These are phyloP conservation scores for Hymenoscyphus scutula DNA, from an alignment of 2,329 filamentous ascomycete genomes.

Conservation along the genomic window DNA sequence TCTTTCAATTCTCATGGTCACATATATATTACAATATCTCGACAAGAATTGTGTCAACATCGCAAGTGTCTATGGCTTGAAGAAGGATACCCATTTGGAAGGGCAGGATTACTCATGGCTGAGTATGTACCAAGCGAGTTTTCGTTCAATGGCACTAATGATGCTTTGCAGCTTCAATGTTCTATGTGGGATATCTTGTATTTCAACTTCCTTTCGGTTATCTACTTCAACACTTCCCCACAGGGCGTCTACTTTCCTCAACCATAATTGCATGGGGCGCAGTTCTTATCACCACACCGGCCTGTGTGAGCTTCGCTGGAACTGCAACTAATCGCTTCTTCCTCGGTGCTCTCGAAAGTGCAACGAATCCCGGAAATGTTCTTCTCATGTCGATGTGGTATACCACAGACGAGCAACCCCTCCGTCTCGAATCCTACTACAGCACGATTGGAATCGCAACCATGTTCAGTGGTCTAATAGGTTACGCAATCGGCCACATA, in stretches of 20 bases:
- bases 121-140: conserved; percentile 9
- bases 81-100: conserved; percentile 21
- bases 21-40: conserved; percentile 59
- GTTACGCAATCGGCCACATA: conserved; percentile 26
- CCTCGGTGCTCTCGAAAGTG: conserved; percentile 51
- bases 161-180: conserved; percentile 26
- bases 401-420: conserved; percentile 51
- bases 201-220: conserved; percentile 30
- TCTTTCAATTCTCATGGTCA: conserved; percentile 54
- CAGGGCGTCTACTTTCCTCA: conserved; percentile 14
- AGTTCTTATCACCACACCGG: conserved; percentile 20
- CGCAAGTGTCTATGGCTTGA: conserved; percentile 38
- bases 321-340: conserved; percentile 25
- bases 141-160: background rate
- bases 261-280: conserved; percentile 35
- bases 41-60: conserved; percentile 55
- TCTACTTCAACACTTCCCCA: conserved; percentile 26
- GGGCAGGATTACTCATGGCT: conserved; percentile 34
- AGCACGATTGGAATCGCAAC: conserved; percentile 27
- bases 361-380: conserved; percentile 52
- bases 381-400: conserved; percentile 56
- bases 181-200: conserved; percentile 28
- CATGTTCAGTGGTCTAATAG: conserved; percentile 31
- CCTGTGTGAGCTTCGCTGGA: conserved; percentile 22
- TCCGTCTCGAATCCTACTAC: conserved; percentile 38